Base-by-base conservation (phyloP, 179 eudicot species). In the Monotropa hypopitys region DNA sequence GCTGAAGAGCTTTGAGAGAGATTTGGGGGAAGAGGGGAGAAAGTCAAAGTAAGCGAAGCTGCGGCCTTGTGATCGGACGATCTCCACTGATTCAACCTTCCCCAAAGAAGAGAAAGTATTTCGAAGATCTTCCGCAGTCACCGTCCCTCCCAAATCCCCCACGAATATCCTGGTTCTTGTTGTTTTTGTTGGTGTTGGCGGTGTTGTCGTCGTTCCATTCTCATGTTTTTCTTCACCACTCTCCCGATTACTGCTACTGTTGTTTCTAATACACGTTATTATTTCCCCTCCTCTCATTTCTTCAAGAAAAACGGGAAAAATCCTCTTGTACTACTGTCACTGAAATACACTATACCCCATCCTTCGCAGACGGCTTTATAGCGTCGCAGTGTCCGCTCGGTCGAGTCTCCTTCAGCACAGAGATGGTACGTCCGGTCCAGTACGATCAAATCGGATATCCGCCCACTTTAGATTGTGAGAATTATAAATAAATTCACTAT, bases 1-100 rank as follows among this genome's bases (percentile, higher is more conserved):
- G 90, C 95, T 90, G 83, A 92, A 93, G 70, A 95, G 90, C 82
- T 91, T 95, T 82, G 93, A 62, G 32, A 93, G 93, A 26, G 92
- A 88, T 43, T 95, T 93, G 3, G 78, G 83, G 26, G 91, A 86
- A 43, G 86, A 86, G 56, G 99, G 99, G 23, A 89, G 42, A 61
- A 91, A 95, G 67, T 90, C 89, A 78, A 95, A 75, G 86, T 93
- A 95, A 70, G 90, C 97, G 26, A 93, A 91, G 85, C 92, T 85
- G 21, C 97, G 97, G 69, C 86, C 97, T 82, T 93, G 90, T 70
- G 85, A 87, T 43, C 93, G 85, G 35, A 89, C 80, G 1, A 95
- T 74, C 6, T 95, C 92, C 53, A 93, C 86, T 0, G 90, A 75
- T 1, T 88, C 79, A 23, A 95, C 81, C 3, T 43, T 66, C 23